phyloP scores from a whole-genome alignment of 129 eudicot genomes.

The Calendula officinalis region DNA sequence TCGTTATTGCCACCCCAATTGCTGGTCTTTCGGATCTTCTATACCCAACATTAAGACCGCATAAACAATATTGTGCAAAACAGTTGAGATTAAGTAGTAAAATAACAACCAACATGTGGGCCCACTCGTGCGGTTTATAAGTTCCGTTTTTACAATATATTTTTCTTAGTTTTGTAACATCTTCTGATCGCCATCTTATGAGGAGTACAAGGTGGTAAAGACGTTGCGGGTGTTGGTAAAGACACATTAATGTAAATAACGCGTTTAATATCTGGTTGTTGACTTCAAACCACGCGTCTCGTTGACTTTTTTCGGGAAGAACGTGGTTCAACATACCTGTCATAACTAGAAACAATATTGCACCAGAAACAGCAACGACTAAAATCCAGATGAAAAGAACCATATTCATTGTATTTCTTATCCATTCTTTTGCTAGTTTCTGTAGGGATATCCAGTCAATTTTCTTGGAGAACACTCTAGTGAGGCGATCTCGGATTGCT shows the following conservation, averaged over 20 bases:
- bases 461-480: slow-evolving; percentile 51
- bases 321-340: slow-evolving; percentile 84
- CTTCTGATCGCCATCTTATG: slow-evolving; percentile 79
- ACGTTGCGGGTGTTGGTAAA: slow-evolving; percentile 83
- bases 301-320: slow-evolving; percentile 62
- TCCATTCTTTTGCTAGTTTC: slow-evolving; percentile 69
- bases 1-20: slow-evolving; percentile 72
- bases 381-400: slow-evolving; percentile 77
- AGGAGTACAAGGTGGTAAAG: slow-evolving; percentile 72
- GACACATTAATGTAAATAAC: slow-evolving; percentile 83
- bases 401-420: slow-evolving; percentile 75
- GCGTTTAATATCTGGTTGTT: slow-evolving; percentile 94
- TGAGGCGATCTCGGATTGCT: slow-evolving; percentile 60
- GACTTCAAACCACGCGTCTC: slow-evolving; percentile 94
- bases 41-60: slow-evolving; percentile 90
- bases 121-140: slow-evolving; percentile 95
- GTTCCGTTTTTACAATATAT: slow-evolving; percentile 85
- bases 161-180: slow-evolving; percentile 61
- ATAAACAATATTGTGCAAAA: slow-evolving; percentile 80
- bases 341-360: slow-evolving; percentile 87
- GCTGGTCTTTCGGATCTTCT: slow-evolving; percentile 73
- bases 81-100: slow-evolving; percentile 72
- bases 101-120: slow-evolving; percentile 87
- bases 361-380: slow-evolving; percentile 89
- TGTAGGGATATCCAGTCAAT: slow-evolving; percentile 57